Base-by-base conservation (phyloP, 257 asterid genomes). In the Sherardia arvensis region DNA sequence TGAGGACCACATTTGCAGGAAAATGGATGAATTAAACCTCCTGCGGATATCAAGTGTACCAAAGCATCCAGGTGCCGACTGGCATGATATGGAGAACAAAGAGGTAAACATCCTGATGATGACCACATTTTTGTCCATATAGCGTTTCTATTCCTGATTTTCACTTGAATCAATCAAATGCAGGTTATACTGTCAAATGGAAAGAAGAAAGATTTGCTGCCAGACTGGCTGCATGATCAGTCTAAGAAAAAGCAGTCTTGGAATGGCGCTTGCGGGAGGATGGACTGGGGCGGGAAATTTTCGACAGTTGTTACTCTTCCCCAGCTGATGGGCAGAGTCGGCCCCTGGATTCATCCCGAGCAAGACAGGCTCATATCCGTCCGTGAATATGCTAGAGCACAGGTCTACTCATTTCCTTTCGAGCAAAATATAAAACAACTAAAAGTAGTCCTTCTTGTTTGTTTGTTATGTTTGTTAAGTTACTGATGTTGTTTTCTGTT, bases 311-410 rank as follows among this genome's bases (percentile, higher is more conserved):
- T 66, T 1, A 71, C 76, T 11, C 71, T 65, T 48, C 76, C 76
- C 4, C 76, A 71, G 29, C 76, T 71, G 3, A 71, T 65, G 76
- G 71, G 65, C 30, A 71, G 65, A 20, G 76, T 71, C 29, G 76
- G 76, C n/a, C 54, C 59, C 55, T 71, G 76, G 66, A 65, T 71
- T 71, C 76, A 71, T 29, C 76, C 76, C 1, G 20, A 65, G 12
- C 76, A 71, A 48, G 71, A 71, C 27, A 32, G 76, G 53, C 59
- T 71, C 17, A n/a, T 71, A 25, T 65, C 76, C 1, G 56, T 71
- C 5, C 76, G 76, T 10, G 76, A 71, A 57, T 71, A 48, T 45
- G 76, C 76, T 49, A 65, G 76, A 8, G 68, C 76, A 62, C 76
- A 71, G 63, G 76, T 71, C 18, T 8, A 45, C 43, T 45, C 34